Evolutionary conservation across 805 yeast species (phyloP).

Genomic region (Babjeviella inositovora): DNA sequence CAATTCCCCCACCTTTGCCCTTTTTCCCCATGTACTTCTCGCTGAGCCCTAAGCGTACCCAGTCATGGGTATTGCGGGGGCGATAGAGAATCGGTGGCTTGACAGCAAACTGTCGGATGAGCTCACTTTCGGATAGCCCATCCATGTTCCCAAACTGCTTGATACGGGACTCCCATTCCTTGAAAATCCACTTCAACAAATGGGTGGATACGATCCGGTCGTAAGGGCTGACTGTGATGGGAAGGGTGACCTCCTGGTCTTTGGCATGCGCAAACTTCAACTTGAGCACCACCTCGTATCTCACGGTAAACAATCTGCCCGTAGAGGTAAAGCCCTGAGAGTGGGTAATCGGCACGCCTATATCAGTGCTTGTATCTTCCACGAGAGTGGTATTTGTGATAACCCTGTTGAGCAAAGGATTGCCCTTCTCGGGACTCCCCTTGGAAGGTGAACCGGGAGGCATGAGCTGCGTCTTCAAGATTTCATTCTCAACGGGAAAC

Average conservation of each 20-base stretch:
- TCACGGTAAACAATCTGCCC: slow-evolving; percentile 31
- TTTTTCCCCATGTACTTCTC: slow-evolving; percentile 13
- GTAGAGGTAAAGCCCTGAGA: slow-evolving; percentile 32
- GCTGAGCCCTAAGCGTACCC: slow-evolving; percentile 21
- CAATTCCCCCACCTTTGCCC: slow-evolving; percentile 4
- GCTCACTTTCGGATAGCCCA: slow-evolving; percentile 9
- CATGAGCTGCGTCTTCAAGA: slow-evolving; percentile 13
- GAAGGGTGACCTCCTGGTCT: slow-evolving; percentile 30
- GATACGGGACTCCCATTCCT: slow-evolving; percentile 31
- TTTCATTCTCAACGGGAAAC: slow-evolving; percentile 19
- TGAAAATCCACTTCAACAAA: slow-evolving; percentile 32
- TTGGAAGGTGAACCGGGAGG: slow-evolving; percentile 1
- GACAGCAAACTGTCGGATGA: slow-evolving; percentile 11
- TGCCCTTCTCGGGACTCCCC: slow-evolving; percentile 1
- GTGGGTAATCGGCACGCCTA: slow-evolving; percentile 24
- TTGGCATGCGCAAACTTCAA: slow-evolving; percentile 30
- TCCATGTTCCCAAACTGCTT: slow-evolving; percentile 14
- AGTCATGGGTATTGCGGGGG: slow-evolving; percentile 12
- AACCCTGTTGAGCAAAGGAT: slow-evolving; percentile 1
- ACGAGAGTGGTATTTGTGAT: slow-evolving; percentile 1
- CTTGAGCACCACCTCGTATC: slow-evolving; percentile 32
- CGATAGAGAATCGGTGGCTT: slow-evolving; percentile 7
- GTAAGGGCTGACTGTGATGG: slow-evolving; percentile 38
- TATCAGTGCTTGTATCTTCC: slow-evolving; percentile 10
- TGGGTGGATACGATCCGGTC: slow-evolving; percentile 28